Base-by-base conservation (phyloP, 192 early-diverging fungal genomes). In the Coemansia sp. region DNA sequence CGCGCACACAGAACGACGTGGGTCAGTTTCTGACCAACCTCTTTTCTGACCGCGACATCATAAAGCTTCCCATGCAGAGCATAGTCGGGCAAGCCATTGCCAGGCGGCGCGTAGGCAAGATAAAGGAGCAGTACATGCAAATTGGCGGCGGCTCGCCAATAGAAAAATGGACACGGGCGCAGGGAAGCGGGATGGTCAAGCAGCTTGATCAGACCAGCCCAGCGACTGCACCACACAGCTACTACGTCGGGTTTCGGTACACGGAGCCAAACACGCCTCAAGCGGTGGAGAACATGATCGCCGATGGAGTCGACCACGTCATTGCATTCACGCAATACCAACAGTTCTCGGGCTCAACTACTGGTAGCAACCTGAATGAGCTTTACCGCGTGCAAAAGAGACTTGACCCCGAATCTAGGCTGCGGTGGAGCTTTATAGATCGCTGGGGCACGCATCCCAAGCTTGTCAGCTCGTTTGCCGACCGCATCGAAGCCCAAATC, bases 121-220 rank as follows among this genome's bases (percentile, higher is more conserved):
- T 98, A 75, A 84, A 87, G 62, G 89, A 93, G 20, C 94, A 98
- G 71, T 98, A 98, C 77, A 89, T 82, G 31, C 78, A 92, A 67
- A 98, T 98, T 68, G 96, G 96, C 36, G 96, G 95, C 15, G 96
- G 96, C 29, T 94, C 93, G 10, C 96, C 96, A 44, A 98, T 98
- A 71, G 77, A 88, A 48, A 84, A 84, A 61, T 98, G 96, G 96
- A 97, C 95, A 3, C 85, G 90, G 53, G 74, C 87, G 63, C 96
- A 98, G 75, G 96, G 94, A 8, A 69, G 87, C 40, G 76, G 87
- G 39, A 89, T 98, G 85, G 91, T 88, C 64, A 85, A 88, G 59
- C 59, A 89, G 3, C 79, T 98, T 48, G 92, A 96, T 76, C 73
- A 82, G 60, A 78, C 88, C 19, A 87, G 86, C 15, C 93, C 94